phyloP scores from a whole-genome alignment of 2,329 filamentous ascomycete species.

The Diaporthe humulicola region DNA sequence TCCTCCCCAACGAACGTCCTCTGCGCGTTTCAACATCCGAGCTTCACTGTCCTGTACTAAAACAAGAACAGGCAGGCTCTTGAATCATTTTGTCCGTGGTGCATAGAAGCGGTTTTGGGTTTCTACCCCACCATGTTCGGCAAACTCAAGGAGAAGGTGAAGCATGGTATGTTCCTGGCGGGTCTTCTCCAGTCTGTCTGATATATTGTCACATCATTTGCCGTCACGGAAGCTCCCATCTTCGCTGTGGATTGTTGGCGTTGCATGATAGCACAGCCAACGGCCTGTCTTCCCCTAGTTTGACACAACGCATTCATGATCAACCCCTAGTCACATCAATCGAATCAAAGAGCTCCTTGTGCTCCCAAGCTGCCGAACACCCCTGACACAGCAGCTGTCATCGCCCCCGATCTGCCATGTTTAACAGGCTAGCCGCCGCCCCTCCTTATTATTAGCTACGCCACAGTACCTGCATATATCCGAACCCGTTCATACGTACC shows the following conservation, averaged over 20 bases:
- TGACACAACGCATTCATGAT: neutral
- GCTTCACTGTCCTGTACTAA: neutral
- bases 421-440: constrained; percentile 27
- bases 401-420: constrained; percentile 28
- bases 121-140: constrained; percentile 5
- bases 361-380: constrained; percentile 1
- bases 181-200: constrained; percentile 25
- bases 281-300: constrained; percentile 3
- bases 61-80: neutral
- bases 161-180: constrained; percentile 26
- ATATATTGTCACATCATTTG: constrained; percentile 29
- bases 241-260: neutral
- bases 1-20: neutral
- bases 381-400: constrained; percentile 23
- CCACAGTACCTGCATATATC: constrained; percentile 25
- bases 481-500: constrained; percentile 18
- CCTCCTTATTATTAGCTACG: constrained; percentile 14
- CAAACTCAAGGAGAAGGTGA: constrained; percentile 27
- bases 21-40: constrained; percentile 6
- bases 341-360: constrained; percentile 7
- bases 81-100: neutral
- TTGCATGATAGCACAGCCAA: neutral
- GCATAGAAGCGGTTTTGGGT: neutral
- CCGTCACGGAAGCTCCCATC: constrained; percentile 7
- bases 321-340: constrained; percentile 20